phyloP scores from a whole-genome alignment of 371 early-diverging fungal species.

The Zopfochytrium polystomum region DNA sequence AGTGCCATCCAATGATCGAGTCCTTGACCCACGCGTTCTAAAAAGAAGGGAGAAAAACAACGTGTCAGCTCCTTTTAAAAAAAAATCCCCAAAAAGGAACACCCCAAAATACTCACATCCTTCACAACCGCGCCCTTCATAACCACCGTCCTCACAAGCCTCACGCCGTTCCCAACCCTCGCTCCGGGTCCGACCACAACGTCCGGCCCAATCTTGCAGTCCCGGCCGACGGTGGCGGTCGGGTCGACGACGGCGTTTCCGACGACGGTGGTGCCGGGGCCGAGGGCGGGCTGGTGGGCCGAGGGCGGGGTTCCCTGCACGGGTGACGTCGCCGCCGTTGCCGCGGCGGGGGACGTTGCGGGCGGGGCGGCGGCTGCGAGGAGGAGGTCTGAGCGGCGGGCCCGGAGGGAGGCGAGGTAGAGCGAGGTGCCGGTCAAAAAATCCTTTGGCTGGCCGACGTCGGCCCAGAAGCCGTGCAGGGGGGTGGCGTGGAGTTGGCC shows the following conservation, averaged over 20 bases:
- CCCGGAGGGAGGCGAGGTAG: constrained; percentile 73
- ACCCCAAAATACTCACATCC: constrained; percentile 47
- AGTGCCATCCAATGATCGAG: constrained; percentile 97
- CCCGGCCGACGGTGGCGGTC: constrained; percentile 85
- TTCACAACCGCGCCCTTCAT: constrained; percentile 83
- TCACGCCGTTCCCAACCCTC: constrained; percentile 91
- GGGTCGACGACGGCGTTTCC: constrained; percentile 91
- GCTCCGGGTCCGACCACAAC: constrained; percentile 93
- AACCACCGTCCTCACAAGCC: constrained; percentile 86
- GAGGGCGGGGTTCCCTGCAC: no score
- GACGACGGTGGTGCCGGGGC: constrained; percentile 22
- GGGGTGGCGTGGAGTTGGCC: constrained; percentile 86
- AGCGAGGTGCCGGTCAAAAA: constrained; percentile 94
- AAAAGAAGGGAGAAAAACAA: neutral
- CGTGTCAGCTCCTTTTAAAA: neutral
- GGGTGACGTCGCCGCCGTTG: no score
- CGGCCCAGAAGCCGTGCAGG: constrained; percentile 99
- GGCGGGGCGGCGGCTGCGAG: constrained; percentile 11
- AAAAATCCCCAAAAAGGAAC: neutral
- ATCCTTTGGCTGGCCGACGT: constrained; percentile 99
- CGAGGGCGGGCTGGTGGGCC: no score
- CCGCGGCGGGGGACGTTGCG: constrained; percentile 49
- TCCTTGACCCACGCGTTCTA: constrained; percentile 79
- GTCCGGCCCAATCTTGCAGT: constrained; percentile 94
- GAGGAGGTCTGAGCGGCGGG: constrained; percentile 61